Conservation (phyloP, 441 rosid genomes). For the Eutrema salsugineum region DNA sequence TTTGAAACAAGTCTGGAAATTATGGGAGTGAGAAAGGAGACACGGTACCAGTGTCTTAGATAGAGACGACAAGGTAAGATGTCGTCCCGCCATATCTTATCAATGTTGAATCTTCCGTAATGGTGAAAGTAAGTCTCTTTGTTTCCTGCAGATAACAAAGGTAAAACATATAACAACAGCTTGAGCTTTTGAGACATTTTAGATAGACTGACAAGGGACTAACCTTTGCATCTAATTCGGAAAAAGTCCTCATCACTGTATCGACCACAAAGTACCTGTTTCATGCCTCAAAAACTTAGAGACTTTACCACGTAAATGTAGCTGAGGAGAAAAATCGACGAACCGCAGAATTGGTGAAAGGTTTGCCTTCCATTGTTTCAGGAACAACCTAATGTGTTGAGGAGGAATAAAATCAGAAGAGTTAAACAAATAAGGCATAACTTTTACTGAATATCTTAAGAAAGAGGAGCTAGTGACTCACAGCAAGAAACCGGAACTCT, state of each 20-base stretch:
- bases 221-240: constrained; percentile 77
- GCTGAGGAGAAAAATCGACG: constrained; percentile 9
- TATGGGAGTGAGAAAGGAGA: not conserved
- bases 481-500: constrained; percentile 87
- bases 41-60: constrained; percentile 80
- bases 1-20: not conserved
- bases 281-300: constrained; percentile 2
- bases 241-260: constrained; percentile 84
- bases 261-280: constrained; percentile 85
- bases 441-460: not conserved
- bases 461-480: constrained; percentile 41
- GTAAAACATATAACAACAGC: not conserved
- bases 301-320: not conserved
- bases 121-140: constrained; percentile 66
- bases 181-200: not conserved
- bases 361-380: constrained; percentile 68
- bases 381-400: constrained; percentile 53
- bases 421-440: not conserved
- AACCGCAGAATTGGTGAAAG: constrained; percentile 56
- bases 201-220: not conserved
- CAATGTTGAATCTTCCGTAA: constrained; percentile 65
- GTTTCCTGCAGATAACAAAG: constrained; percentile 50
- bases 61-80: constrained; percentile 88
- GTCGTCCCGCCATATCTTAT: constrained; percentile 87
- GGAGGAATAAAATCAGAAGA: not conserved